Base-by-base conservation (phyloP, 768 basidiomycete genomes). In the Agaricus sinodeliciosus region DNA sequence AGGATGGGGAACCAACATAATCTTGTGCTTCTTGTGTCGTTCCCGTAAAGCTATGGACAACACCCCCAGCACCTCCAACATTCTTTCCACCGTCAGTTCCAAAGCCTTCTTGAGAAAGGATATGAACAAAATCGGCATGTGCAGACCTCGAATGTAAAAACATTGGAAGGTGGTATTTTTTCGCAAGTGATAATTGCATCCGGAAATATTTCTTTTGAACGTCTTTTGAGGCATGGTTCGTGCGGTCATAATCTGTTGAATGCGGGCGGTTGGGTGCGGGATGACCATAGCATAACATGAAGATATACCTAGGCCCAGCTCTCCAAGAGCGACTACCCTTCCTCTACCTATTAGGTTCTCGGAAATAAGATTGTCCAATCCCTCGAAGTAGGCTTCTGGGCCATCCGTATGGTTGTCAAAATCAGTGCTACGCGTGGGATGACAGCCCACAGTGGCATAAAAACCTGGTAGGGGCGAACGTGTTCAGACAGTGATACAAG, bases 31-130 rank as follows among this genome's bases (percentile, higher is more conserved):
- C 88, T 35, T 73, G 76, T 3, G 61, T 60, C 0, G 75, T 76
- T 3, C 90, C 90, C 0, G 89, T 90, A 66, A 90, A 90, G 56
- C 85, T 87, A 62, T 91, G 90, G 3, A 90, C 87, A 18, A 92
- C 90, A 1, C 89, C 90, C 3, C 87, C 84, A 18, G 71, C 73
- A 15, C 73, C 81, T 37, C 83, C 87, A 52, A 79, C 69, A 26
- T 63, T 66, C 55, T 63, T 65, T 3, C 85, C 84, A 26, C 83
- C 78, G 58, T 79, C 65, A 36, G 73, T 67, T 13, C 75, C 73
- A 61, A 86, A 87, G 1, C 86, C 83, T 57, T 84, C 81, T 51
- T 84, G 81, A 19, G 69, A 72, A 19, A 92, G 72, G 16, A 85
- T 84, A 16, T 60, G 62, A 25, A 88, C 79, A 54, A 92, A 74